Conservation (phyloP, 176 grass and related monocot species). For the Carex parvula region DNA sequence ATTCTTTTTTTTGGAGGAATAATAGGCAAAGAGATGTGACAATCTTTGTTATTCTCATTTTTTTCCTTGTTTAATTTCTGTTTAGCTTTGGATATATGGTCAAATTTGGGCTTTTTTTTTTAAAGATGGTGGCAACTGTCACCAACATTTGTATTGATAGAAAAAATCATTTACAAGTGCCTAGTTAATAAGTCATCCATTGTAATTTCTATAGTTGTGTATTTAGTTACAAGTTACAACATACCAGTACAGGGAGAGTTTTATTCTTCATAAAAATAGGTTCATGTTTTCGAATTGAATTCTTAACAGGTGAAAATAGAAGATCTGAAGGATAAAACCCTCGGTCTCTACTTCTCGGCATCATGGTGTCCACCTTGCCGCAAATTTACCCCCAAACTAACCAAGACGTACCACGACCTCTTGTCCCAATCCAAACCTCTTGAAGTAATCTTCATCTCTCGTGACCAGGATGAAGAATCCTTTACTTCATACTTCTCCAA, state of each 20-base stretch:
- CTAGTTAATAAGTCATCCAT: too few relatives aligned
- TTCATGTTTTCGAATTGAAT: not conserved
- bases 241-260: not conserved
- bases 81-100: not conserved
- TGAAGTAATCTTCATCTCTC: slow-evolving; percentile 45
- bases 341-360: slow-evolving; percentile 82
- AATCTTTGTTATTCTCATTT: not conserved
- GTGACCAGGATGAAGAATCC: slow-evolving; percentile 40
- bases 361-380: slow-evolving; percentile 70
- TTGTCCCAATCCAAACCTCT: slow-evolving; percentile 43
- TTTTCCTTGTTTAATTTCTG: not conserved
- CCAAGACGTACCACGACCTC: slow-evolving; percentile 50
- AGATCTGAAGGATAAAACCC: slow-evolving; percentile 40
- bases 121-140: too few relatives aligned
- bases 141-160: too few relatives aligned
- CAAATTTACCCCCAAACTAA: slow-evolving; percentile 64
- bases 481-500: slow-evolving; percentile 64
- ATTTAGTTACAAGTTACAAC: not conserved
- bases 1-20: not conserved
- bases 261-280: not conserved
- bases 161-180: too few relatives aligned
- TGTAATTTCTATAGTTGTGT: not conserved
- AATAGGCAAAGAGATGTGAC: not conserved
- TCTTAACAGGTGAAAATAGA: slow-evolving; percentile 51
- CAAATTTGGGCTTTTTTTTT: not conserved